Percentiles rank a stretch among this genome's conserved stretches.
Conservation (phyloP, 352 stramenopile genomes). For the Globisporangium middletonii region DNA sequence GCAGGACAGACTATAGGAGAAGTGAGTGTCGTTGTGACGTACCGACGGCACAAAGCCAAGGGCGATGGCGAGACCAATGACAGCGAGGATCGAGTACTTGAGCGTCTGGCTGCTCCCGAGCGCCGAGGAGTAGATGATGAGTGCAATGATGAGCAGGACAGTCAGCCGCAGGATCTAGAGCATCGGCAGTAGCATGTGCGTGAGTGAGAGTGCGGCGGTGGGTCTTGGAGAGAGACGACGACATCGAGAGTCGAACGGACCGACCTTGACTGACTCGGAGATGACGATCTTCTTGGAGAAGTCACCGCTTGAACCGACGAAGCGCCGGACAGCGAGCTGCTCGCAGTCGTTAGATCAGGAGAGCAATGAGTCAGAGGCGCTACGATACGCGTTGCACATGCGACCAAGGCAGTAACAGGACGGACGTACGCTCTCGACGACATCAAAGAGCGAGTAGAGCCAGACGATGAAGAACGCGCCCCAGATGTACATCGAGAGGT, state of each 20-base stretch:
- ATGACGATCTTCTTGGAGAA: constrained; percentile 87
- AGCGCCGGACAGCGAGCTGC: constrained; percentile 67
- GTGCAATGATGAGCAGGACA: constrained; percentile 66
- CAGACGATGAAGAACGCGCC: constrained; percentile 86
- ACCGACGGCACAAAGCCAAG: constrained; percentile 83
- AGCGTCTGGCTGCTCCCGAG: constrained; percentile 62
- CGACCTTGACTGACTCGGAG: constrained; percentile 83
- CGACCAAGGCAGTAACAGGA: not conserved
- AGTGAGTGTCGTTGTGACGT: not conserved
- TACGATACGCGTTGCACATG: not conserved
- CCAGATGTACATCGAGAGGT: constrained; percentile 81
- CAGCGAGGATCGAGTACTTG: constrained; percentile 79
- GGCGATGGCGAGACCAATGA: constrained; percentile 79
- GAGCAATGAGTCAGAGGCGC: not conserved
- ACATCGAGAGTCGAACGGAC: not conserved
- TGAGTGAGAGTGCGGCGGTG: too few relatives aligned
- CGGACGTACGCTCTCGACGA: constrained; percentile 72
- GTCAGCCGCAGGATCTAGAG: constrained; percentile 68
- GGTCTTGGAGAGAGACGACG: too few relatives aligned
- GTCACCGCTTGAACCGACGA: constrained; percentile 76
- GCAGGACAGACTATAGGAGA: too few relatives aligned
- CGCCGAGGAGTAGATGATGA: constrained; percentile 84
- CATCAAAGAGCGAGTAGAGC: constrained; percentile 88
- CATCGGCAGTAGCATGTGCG: not conserved
- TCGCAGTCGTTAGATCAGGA: constrained; percentile 5